phyloP scores from a whole-genome alignment of 2,329 filamentous ascomycete species.

The Aspergillus pseudoglaucus region DNA sequence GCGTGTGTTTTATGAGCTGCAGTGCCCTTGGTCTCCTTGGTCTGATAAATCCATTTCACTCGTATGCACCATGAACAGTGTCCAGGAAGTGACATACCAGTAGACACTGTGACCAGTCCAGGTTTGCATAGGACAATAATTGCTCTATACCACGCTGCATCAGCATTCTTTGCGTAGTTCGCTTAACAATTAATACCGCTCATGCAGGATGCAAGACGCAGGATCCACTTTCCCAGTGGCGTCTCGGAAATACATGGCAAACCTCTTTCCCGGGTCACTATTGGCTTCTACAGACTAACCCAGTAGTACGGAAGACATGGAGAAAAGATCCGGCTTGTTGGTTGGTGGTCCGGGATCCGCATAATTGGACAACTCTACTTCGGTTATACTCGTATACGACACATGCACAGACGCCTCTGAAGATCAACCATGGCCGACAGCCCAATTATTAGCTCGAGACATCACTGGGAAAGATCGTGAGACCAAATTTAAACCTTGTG shows the following conservation, averaged over 20 bases:
- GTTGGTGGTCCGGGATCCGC: not conserved
- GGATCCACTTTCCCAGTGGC: not conserved
- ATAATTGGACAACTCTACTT: not conserved
- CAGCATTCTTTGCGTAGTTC: not conserved
- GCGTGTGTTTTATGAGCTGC: too few relatives aligned
- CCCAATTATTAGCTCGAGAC: not conserved
- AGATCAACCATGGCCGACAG: not conserved
- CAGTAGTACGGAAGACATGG: too few relatives aligned
- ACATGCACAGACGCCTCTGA: not conserved
- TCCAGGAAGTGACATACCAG: too few relatives aligned
- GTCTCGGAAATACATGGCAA: not conserved
- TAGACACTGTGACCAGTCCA: not conserved
- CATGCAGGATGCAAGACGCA: not conserved
- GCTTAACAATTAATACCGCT: not conserved
- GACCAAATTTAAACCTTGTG: not conserved
- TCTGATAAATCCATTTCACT: not conserved
- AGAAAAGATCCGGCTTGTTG: too few relatives aligned
- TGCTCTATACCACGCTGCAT: not conserved
- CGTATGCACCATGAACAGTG: too few relatives aligned
- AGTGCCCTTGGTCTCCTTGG: not conserved
- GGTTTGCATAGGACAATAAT: not conserved
- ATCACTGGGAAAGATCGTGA: not conserved
- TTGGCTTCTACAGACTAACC: not conserved
- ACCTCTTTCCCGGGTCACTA: not conserved
- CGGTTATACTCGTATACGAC: not conserved